Base-by-base conservation (phyloP, 2,329 filamentous ascomycete genomes). In the Aspergillus arachidicola region DNA sequence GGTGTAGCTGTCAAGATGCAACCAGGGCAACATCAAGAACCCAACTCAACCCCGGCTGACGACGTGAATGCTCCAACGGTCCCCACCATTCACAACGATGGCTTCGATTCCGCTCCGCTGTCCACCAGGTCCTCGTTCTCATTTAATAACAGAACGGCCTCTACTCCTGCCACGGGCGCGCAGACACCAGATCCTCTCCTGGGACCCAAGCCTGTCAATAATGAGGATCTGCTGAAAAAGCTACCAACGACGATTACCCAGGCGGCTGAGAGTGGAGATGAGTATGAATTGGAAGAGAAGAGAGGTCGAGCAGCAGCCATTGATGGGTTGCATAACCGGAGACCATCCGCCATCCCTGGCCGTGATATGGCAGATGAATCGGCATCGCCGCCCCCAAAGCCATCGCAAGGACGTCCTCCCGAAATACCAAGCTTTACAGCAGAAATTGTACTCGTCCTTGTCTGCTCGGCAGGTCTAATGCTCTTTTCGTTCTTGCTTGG, bases 401-500 rank as follows among this genome's bases (percentile, higher is more conserved):
- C 34, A 19, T 64, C 66, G 1, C 78, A 79, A 63, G 77, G 77
- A 16, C 62, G 75, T 2, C 80, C 80, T 1, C 74, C 77, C 0
- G 80, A 82, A 64, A 67, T 82, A 7, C 66, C 71, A 26, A 81
- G 72, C 59, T 72, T 82, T 3, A 72, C 75, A 1, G 73, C 78
- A 0, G 80, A 82, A 58, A 65, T 81, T 32, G 65, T 81, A 26
- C 75, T 81, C 53, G 72, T 82, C 6, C 71, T 76, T 12, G 76
- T 81, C 45, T 82, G 80, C 67, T 80, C 78, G 4, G 77, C 76
- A 14, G 79, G 80, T 1, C 74, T 82, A 50, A 72, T 82, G 64
- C 73, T 82, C 12, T 82, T 81, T 64, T 74, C 79, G 2, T 76
- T 81, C 61, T 71, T 79, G 5, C 69, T 80, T 21, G 80, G 80